Evolutionary conservation across 495 filamentous ascomycete genomes (phyloP), one percentile per base, ranked within the genome.

Genomic region (Talaromyces liani): DNA sequence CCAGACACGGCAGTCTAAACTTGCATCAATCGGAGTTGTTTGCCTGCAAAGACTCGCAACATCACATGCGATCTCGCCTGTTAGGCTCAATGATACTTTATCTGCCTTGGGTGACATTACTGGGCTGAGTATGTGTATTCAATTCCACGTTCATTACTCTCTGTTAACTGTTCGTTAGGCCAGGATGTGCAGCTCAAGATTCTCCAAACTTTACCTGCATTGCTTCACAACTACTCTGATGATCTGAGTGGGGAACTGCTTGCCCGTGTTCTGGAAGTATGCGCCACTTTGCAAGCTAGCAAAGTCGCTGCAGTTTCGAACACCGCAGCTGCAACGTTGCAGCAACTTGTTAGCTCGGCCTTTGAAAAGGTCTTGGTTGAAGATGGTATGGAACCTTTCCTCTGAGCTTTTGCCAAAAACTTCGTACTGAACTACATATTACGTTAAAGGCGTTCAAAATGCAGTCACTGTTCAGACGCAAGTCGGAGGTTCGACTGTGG

Each of bases 101-200:
- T 88, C 92, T 59, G 92, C 92, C 1, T 80, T 98, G 65, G 87
- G 87, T 68, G 92, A 97, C 69, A 91, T 89, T 58, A 88, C 89
- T 14, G 79, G 77, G 64, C 65, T 89, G 63, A 82, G 87, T 87
- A 76, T 58, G 71, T 68, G 18, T 18, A 33, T 18, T 18, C 31
- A 41, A 18, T 55, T 39, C 45, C 3, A 53, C 10, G n/a, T 4
- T 27, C 27, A 8, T 60, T 33, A 31, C 18, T 5, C 9, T 4
- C 24, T 65, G 58, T 73, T 81, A 58, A 82, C 61, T n/a, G 3
- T 75, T 22, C 68, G 25, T 68, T 75, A 82, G 92, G 88, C 34
- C 83, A 95, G 57, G 95, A 98, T 72, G 88, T 97, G 2, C 94
- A 98, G 68, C 84, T 98, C 58, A 98, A 97, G 75, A 95, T 98